Conservation (phyloP, 1,139 yeast species). For the Pichia sp. region DNA sequence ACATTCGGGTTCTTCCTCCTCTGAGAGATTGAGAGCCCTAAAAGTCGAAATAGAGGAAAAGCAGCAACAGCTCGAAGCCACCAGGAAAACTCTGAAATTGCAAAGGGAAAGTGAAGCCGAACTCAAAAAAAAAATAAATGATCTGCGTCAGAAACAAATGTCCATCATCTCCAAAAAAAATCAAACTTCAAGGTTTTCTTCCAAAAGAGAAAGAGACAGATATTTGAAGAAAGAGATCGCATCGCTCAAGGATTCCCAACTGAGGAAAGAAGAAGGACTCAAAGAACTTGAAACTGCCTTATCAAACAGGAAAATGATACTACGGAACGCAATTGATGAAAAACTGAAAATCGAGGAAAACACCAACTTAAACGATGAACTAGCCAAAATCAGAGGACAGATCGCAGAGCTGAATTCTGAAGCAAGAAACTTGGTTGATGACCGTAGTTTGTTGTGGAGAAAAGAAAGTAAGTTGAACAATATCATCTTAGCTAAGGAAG, state of each 20-base stretch:
- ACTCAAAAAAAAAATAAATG: slow-evolving; percentile 39
- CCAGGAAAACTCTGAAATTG: slow-evolving; percentile 39
- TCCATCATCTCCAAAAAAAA: slow-evolving; percentile 71
- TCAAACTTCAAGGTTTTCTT: slow-evolving; percentile 56
- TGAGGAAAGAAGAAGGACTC: slow-evolving; percentile 16
- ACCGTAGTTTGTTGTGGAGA: slow-evolving; percentile 74
- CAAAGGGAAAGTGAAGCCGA: slow-evolving; percentile 43
- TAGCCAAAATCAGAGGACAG: slow-evolving; percentile 20
- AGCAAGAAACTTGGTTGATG: slow-evolving; percentile 51
- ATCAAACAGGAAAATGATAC: neutral
- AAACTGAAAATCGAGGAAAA: slow-evolving; percentile 8
- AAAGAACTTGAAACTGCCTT: slow-evolving; percentile 5
- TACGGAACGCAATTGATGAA: slow-evolving; percentile 1
- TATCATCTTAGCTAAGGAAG: slow-evolving; percentile 49
- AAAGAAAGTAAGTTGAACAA: slow-evolving; percentile 64
- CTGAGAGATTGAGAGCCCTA: slow-evolving; percentile 1
- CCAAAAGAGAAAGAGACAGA: slow-evolving; percentile 55
- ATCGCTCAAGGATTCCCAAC: slow-evolving; percentile 35
- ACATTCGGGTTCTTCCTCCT: slow-evolving; percentile 4
- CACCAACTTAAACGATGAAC: slow-evolving; percentile 16
- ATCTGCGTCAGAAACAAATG: slow-evolving; percentile 52
- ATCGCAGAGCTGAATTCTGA: slow-evolving; percentile 37
- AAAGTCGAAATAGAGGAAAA: slow-evolving; percentile 28
- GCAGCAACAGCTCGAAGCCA: slow-evolving; percentile 37
- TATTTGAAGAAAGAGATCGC: slow-evolving; percentile 58